These are phyloP conservation scores for Balamuthia mandrillaris DNA, from an alignment of 208 protist species.

Conservation along the genomic window DNA sequence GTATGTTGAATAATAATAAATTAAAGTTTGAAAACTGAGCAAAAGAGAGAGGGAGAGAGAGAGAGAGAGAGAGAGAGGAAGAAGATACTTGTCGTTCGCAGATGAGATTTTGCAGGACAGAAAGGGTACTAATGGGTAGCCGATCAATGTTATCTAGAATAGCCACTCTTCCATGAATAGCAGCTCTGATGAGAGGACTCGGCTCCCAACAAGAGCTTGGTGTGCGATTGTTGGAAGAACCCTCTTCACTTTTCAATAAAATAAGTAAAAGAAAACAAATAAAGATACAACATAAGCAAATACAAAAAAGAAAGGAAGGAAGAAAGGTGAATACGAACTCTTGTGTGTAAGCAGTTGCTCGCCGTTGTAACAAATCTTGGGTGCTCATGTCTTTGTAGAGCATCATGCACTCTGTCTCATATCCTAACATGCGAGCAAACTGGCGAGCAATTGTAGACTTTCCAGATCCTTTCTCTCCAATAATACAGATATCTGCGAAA, in stretches of 20 bases:
- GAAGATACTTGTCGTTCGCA: background rate
- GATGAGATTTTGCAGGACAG: conserved; percentile 14
- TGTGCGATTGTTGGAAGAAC: too few species aligned
- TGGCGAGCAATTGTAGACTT: conserved; percentile 76
- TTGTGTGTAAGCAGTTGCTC: conserved; percentile 74
- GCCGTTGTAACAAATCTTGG: conserved; percentile 87
- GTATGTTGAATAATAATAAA: conserved; percentile 56
- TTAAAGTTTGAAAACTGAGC: too few species aligned
- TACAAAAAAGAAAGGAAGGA: too few species aligned
- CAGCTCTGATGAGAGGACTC: conserved; percentile 80
- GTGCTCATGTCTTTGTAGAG: conserved; percentile 89
- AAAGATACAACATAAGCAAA: too few species aligned
- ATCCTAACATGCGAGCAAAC: background rate
- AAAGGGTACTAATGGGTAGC: background rate
- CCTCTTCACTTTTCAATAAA: too few species aligned
- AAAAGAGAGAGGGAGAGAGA: conserved; percentile 66
- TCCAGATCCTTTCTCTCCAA: conserved; percentile 81
- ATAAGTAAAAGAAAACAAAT: too few species aligned
- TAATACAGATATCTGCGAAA: conserved; percentile 81
- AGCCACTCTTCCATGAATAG: conserved; percentile 76
- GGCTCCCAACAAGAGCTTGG: too few species aligned
- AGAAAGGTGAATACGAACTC: conserved; percentile 43
- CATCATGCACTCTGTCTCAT: conserved; percentile 58
- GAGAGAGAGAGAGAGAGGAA: background rate
- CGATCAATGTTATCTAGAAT: conserved; percentile 85